Base-by-base conservation (phyloP, 208 protist species). In the Trypanosoma melophagium region DNA sequence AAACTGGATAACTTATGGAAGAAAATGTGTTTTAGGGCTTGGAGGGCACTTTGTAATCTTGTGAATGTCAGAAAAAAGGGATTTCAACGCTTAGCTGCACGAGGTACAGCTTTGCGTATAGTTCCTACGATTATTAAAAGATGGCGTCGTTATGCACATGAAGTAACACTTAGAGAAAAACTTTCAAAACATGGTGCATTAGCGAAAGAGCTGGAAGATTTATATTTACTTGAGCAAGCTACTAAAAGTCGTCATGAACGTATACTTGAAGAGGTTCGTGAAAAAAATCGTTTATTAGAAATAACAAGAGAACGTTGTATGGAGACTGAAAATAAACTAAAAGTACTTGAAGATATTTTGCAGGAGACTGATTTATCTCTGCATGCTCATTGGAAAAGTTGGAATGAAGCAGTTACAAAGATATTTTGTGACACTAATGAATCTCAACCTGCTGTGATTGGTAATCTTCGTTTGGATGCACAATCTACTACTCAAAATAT, bases 1-100 rank as follows among this genome's bases (percentile, higher is more conserved):
- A 76, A 74, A 56, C 73, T 93, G 31, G 84, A 92, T 56, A 58
- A 74, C 31, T 69, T 96, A 57, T 96, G 87, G 86, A 45, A 90
- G 19, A 90, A 89, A 60, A 87, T 89, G 79, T 93, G 87, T 73
- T 96, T 96, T 62, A 76, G 81, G 47, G 79, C 86, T 28, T 96
- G 90, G 88, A 69, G 77, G 45, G 86, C 69, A 21, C 76, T 90
- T 64, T 91, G 86, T 67, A 69, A 76, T 17, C 68, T 74, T 56
- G 60, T 93, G 17, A 60, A 67, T 40, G 71, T 76, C 25, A 87
- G 77, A 57, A 91, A 91, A 73, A 69, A 69, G 28, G 71, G 77
- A 22, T 92, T 94, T 56, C 74, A 77, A 45, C 71, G 78, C 7
- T 69, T 93, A 9, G 79, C 77, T n/a, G 50, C 63, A 53, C 83